Percentiles rank a stretch among this genome's conserved stretches.
These are phyloP conservation scores for Colletotrichum simmondsii DNA, from an alignment of 2,329 filamentous ascomycete genomes.

Conservation along the genomic window DNA sequence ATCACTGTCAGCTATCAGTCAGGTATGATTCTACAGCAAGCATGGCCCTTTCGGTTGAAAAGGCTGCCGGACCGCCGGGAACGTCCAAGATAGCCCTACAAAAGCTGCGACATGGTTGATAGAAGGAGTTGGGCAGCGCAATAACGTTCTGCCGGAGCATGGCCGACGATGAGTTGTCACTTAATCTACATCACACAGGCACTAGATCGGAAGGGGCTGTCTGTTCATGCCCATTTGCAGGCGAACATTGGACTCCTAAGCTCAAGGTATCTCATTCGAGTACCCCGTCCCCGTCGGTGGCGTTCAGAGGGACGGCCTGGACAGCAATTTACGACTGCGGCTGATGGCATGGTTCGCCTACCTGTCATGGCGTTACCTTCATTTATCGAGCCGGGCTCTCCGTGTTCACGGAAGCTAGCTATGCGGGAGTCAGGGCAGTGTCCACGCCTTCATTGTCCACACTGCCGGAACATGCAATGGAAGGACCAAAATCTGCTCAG, in stretches of 20 bases:
- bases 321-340: not conserved
- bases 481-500: not conserved
- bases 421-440: slow-evolving; percentile 1
- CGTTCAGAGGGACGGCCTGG: not conserved
- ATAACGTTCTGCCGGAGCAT: not conserved
- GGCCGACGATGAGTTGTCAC: not conserved
- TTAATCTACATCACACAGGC: slow-evolving; percentile 27
- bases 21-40: slow-evolving; percentile 10
- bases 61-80: not conserved
- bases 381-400: slow-evolving; percentile 12
- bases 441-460: slow-evolving; percentile 5
- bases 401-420: not conserved
- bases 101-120: not conserved
- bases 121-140: not conserved
- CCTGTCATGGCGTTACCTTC: slow-evolving; percentile 1
- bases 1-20: slow-evolving; percentile 21
- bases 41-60: slow-evolving; percentile 11
- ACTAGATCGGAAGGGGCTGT: slow-evolving; percentile 17
- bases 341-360: not conserved
- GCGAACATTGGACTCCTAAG: slow-evolving; percentile 3
- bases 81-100: not conserved
- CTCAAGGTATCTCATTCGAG: not conserved
- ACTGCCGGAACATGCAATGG: not conserved
- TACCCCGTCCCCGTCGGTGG: not conserved
- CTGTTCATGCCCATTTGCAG: not conserved